These are phyloP conservation scores for Diplosphaera chodatii DNA, from an alignment of 139 green algal species.

Conservation along the genomic window DNA sequence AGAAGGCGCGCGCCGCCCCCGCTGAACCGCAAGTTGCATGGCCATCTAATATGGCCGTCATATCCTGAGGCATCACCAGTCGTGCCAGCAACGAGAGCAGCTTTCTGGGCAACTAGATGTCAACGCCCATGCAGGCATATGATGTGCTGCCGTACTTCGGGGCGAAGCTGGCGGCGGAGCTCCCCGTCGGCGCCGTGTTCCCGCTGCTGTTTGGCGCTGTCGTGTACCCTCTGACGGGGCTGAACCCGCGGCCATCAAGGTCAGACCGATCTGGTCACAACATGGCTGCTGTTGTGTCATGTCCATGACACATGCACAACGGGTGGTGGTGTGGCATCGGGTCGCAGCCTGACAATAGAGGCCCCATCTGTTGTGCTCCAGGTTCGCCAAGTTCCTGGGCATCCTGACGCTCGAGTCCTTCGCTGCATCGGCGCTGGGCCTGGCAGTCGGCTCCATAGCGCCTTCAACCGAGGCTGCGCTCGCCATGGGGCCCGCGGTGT, in stretches of 20 bases:
- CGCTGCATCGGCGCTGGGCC: slow-evolving; percentile 52
- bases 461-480: slow-evolving; percentile 76
- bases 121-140: slow-evolving; percentile 20
- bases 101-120: background rate
- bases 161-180: slow-evolving; percentile 82
- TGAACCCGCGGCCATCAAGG: slow-evolving; percentile 44
- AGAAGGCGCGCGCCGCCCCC: slow-evolving; percentile 13
- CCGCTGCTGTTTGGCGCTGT: slow-evolving; percentile 72
- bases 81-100: too few species aligned
- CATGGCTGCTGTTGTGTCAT: background rate
- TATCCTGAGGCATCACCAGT: too few species aligned
- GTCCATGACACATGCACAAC: background rate
- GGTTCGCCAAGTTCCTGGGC: slow-evolving; percentile 72
- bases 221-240: slow-evolving; percentile 76
- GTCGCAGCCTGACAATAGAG: too few species aligned
- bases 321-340: too few species aligned
- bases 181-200: slow-evolving; percentile 76
- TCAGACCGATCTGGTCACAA: background rate
- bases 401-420: slow-evolving; percentile 74
- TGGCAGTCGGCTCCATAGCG: slow-evolving; percentile 73
- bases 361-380: background rate
- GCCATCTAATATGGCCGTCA: too few species aligned
- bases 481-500: slow-evolving; percentile 76
- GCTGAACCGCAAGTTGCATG: too few species aligned
- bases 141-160: slow-evolving; percentile 51